Evolutionary conservation across 495 filamentous ascomycete species (phyloP), one percentile per base, ranked within the genome.

Genomic region (Cercophora scortea): DNA sequence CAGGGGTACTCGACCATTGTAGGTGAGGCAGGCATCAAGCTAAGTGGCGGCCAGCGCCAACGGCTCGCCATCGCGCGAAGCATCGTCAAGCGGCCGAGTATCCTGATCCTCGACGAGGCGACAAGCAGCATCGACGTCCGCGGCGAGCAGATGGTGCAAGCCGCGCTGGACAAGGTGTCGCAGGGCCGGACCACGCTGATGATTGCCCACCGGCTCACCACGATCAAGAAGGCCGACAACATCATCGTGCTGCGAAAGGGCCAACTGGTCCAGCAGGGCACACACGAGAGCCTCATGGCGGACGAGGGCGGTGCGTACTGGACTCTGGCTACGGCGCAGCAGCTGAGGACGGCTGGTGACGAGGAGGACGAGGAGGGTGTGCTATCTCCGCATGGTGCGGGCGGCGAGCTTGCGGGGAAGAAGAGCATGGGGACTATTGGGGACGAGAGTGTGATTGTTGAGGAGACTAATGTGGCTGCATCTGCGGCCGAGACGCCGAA

Each of bases 61-160:
- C 71, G 84, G 41, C 65, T 88, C 0, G 79, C 86, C 9, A 82
- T 90, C 48, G 86, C 86, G 1, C 73, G 86, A 17, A 83, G 81
- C 19, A 80, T 90, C 32, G 77, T 94, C 49, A 87, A 88, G 60
- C 76, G 88, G 45, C 88, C 90, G 0, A 80, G 80, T n/a, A 84
- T 95, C 51, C 70, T 95, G 6, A 84, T 95, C 34, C 69, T 95
- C 7, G 89, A 94, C 60, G 89, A 95, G 65, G 89, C 89, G 15
- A 93, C 88, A 0, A 82, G 73, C 48, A 74, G 79, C 33, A 77
- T 85, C 19, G 81, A 84, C 54, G 74, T 78, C 32, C 69, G 74
- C 9, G 71, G 77, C 15, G 81, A 84, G 57, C 68, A 72, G n/a
- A 66, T 82, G 19, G 79, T 85, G 5, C 79, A 83, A 56, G 70